Base-by-base conservation (phyloP, 352 stramenopile genomes). In the Globisporangium camurandrum region DNA sequence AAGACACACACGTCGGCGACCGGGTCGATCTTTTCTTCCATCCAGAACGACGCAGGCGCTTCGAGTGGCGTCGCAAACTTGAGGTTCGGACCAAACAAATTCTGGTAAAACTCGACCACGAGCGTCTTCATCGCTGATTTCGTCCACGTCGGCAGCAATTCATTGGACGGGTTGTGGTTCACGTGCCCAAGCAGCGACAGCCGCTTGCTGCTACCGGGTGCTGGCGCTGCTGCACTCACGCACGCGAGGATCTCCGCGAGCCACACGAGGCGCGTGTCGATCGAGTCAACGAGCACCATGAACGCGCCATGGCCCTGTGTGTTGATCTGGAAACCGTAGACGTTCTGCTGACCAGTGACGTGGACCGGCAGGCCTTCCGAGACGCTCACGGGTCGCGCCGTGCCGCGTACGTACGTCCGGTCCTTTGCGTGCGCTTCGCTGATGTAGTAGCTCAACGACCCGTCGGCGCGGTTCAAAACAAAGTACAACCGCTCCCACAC, bases 401-500 rank as follows among this genome's bases (percentile, higher is more conserved):
- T 89, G n/a, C 83, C 83, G 10, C 82, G 75, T 42, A 93, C 61
- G 43, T 86, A 89, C n/a, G 80, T 93, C 9, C 80, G 77, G 45
- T 93, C 80, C 52, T 87, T 86, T 7, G 83, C 83, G 49, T 93
- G 83, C 39, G 79, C 73, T 47, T 93, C 83, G 33, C 75, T 90
- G 16, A 91, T 85, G 64, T 93, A 93, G 51, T 90, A 93, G 57
- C 79, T 88, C 37, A 93, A 49, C 8, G 75, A 78, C 11, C 80
- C 79, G 3, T 89, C 72, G 17, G 67, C 60, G 31, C 80, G 79
- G 51, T 91, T 84, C 19, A 93, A 64, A 23, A 90, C 79, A 40
- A 93, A 93, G 54, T 87, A 93, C 46, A 86, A 90, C 16, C 83
- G 79, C 60, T 93, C 83, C 83, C 83, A 93, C 28, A 88, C 38